Evolutionary conservation across 352 stramenopile species (phyloP), one percentile per base, ranked within the genome.

Genomic region (Stramenopiles sp.): DNA sequence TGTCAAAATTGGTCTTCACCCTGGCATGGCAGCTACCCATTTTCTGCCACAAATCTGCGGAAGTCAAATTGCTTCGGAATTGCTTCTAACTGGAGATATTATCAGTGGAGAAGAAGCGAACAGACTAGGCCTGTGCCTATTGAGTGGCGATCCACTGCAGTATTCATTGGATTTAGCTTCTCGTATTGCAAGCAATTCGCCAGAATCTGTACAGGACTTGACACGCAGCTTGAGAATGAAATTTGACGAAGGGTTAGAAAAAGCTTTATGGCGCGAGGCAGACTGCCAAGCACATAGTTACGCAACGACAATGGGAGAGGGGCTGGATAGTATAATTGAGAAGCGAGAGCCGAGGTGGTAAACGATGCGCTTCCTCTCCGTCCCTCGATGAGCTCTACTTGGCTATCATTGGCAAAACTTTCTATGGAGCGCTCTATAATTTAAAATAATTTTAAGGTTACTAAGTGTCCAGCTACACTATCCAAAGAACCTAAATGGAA

Each of bases 281-380:
- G 87, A 94, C 84, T 85, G 86, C 0, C 90, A 95, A 81, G 88
- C 89, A 30, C 87, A 92, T 55, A 94, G 89, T 76, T 96, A 94
- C 83, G 87, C 87, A 32, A 88, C 87, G 0, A 91, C 95, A 86
- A 93, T 92, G 87, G 85, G 83, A 7, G 90, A 92, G 83, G 91
- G 91, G 27, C 84, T 96, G 29, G 83, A 89, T 29, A 90, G 89
- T n/a, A 87, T 93, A 31, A 84, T 82, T 0, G 84, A 91, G 81
- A 92, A 92, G 80, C 86, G 89, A 76, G 76, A 82, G 25, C 89
- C 91, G n/a, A n/a, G n/a, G n/a, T n/a, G n/a, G n/a, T n/a, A n/a
- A n/a, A n/a, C n/a, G n/a, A n/a, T n/a, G n/a, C n/a, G n/a, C n/a
- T n/a, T n/a, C n/a, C n/a, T n/a, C n/a, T n/a, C n/a, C n/a, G n/a